A percentile compares a stretch with the other conserved stretches of the same genome.
Conservation (phyloP, 2,329 filamentous ascomycete species). For the Claviceps sp. region DNA sequence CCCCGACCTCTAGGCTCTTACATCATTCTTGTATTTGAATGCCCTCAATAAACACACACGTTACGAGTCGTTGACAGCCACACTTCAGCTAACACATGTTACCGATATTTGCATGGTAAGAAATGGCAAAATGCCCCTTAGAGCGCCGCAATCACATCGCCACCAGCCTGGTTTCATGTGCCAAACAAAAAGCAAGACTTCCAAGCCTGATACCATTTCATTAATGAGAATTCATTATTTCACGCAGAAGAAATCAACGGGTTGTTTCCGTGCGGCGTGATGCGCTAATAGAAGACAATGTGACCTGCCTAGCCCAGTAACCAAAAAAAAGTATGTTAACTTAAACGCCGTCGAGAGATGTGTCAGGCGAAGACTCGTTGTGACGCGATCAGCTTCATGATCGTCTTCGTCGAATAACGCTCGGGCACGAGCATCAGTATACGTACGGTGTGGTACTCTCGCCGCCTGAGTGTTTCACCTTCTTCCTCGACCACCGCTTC, state of each 20-base stretch:
- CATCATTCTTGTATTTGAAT: too few relatives aligned
- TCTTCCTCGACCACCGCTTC: slow-evolving; percentile 19
- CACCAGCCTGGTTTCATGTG: too few relatives aligned
- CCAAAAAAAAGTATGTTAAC: neutral
- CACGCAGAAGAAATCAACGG: neutral
- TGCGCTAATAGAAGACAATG: neutral
- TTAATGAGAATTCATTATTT: neutral
- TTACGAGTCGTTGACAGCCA: neutral
- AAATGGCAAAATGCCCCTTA: neutral
- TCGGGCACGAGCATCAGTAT: too few relatives aligned
- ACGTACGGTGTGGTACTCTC: neutral
- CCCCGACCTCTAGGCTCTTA: too few relatives aligned
- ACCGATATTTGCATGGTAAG: neutral
- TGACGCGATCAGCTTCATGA: neutral
- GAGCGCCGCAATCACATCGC: too few relatives aligned
- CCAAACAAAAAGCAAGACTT: too few relatives aligned
- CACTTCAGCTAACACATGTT: neutral
- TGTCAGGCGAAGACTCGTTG: neutral
- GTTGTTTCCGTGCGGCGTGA: neutral
- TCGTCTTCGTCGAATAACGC: neutral
- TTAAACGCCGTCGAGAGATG: neutral
- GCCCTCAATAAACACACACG: too few relatives aligned
- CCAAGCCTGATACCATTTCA: too few relatives aligned
- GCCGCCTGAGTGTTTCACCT: slow-evolving; percentile 6
- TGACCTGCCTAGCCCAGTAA: neutral